Conservation (phyloP, 2,329 filamentous ascomycete genomes). For the Penicillium sp. region DNA sequence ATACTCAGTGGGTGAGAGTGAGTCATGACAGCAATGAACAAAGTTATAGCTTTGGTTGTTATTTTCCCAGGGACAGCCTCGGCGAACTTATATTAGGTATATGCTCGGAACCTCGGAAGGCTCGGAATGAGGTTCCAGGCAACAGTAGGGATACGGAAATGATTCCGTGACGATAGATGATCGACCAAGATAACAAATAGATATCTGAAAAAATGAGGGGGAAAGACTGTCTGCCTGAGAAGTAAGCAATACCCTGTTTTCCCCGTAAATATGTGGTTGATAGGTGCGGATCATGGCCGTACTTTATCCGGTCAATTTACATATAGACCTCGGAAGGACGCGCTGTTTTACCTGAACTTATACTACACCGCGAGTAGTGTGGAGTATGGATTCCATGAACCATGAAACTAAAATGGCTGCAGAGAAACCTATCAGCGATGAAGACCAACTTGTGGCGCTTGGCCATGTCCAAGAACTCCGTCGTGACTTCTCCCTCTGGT, state of each 20-base stretch:
- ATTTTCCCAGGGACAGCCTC: neutral
- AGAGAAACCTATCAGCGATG: conserved; percentile 21
- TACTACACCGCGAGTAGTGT: neutral
- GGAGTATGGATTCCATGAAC: conserved; percentile 9
- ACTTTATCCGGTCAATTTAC: neutral
- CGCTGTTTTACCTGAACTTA: neutral
- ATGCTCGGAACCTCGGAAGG: conserved; percentile 3
- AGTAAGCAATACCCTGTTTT: neutral
- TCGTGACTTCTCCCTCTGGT: conserved; percentile 46
- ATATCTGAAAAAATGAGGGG: neutral
- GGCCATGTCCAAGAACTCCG: conserved; percentile 30
- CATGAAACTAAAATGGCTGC: conserved; percentile 8
- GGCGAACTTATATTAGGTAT: neutral
- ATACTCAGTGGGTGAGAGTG: conserved; percentile 37
- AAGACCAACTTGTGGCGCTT: conserved; percentile 24
- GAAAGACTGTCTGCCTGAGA: neutral
- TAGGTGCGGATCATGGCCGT: conserved; percentile 1
- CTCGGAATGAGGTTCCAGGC: neutral
- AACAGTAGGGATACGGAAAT: neutral
- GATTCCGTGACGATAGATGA: conserved; percentile 1
- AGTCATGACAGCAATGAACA: conserved; percentile 19
- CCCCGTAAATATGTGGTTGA: neutral
- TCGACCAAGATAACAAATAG: neutral
- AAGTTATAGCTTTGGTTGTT: neutral
- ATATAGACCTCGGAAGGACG: neutral